Percentiles rank a stretch among this genome's conserved stretches.
Evolutionary conservation across 1,284 basidiomycete species (phyloP).

Genomic region (Pseudozyma pruni): DNA sequence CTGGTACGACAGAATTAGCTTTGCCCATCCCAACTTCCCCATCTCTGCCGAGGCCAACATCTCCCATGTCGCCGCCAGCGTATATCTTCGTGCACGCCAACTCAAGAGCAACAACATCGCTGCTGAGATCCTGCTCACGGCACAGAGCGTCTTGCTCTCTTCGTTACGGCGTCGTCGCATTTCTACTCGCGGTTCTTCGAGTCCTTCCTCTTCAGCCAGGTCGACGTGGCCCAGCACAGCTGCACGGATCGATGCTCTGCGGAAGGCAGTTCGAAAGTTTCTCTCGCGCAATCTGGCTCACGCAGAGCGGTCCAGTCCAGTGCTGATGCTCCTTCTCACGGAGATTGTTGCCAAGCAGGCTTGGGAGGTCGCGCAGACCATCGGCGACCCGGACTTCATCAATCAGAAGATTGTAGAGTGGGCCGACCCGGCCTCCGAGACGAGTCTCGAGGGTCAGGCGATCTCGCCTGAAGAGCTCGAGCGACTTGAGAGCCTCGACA

Average conservation of each 20-base stretch:
- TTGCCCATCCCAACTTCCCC: slow-evolving; percentile 56
- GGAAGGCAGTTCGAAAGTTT: slow-evolving; percentile 50
- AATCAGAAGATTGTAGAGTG: slow-evolving; percentile 57
- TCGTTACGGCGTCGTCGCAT: slow-evolving; percentile 42
- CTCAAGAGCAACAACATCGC: slow-evolving; percentile 50
- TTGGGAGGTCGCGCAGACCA: slow-evolving; percentile 57
- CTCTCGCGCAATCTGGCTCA: slow-evolving; percentile 48
- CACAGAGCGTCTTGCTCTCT: slow-evolving; percentile 54
- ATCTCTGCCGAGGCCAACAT: slow-evolving; percentile 50
- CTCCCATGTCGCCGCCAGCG: slow-evolving; percentile 47
- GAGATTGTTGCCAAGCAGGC: slow-evolving; percentile 58
- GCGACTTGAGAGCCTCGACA: slow-evolving; percentile 31
- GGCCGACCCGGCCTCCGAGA: slow-evolving; percentile 48
- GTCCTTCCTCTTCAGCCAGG: slow-evolving; percentile 13
- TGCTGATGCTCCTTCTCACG: slow-evolving; percentile 51
- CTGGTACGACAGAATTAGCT: slow-evolving; percentile 59
- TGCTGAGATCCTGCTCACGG: slow-evolving; percentile 55
- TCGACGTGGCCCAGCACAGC: slow-evolving; percentile 50
- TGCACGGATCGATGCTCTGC: slow-evolving; percentile 49
- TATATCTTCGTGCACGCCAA: slow-evolving; percentile 41
- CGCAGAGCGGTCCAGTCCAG: slow-evolving; percentile 44
- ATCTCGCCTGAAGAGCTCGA: slow-evolving; percentile 45
- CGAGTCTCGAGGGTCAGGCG: slow-evolving; percentile 36
- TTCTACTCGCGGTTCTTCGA: slow-evolving; percentile 6
- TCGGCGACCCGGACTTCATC: slow-evolving; percentile 61